Base-by-base conservation (phyloP, 345 rosid species). In the Arabis alpina region DNA sequence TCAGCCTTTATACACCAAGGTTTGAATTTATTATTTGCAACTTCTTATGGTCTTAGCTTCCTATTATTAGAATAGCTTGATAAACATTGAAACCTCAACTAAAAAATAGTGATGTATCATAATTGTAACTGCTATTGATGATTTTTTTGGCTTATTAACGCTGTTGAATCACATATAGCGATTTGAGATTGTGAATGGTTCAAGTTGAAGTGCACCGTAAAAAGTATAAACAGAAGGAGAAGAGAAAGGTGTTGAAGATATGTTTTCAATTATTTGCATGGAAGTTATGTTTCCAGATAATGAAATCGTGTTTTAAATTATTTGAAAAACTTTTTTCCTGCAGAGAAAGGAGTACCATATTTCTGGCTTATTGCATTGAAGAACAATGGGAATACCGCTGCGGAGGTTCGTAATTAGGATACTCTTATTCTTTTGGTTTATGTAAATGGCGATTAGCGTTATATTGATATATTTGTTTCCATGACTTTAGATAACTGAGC, bases 1-100 rank as follows among this genome's bases (percentile, higher is more conserved):
- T 57, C 91, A 88, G 74, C 99, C 99, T 30, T 64, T 88, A 10
- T 94, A 91, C 51, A 52, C 79, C 64, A 89, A 89, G 95, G 98
- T 89, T 77, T 61, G 28, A 16, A 25, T 27, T 67, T 53, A 14
- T 32, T 24, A 40, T 67, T 5, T 66, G 32, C 5, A 3, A 28
- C 5, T 4, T 28, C 5, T 28, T 28, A 28, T 28, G 8, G 36
- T 43, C 75, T 30, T 32, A 30, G 25, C 36, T 42, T 53, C 41
- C 19, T 53, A 8, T 64, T 23, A 24, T 25, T 64, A 15, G 59
- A 64, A 3, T 39, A 32, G 16, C 30, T 47, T 62, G 55, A 32
- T 11, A 32, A 12, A 13, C 30, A 41, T 53, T 53, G 57, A n/a
- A 3, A 10, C 41, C 14, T 64, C 40, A 1, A n/a, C 0, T 41